Evolutionary conservation across 495 filamentous ascomycete species (phyloP), one percentile per base, ranked within the genome.

Genomic region (Extremus antarcticus): DNA sequence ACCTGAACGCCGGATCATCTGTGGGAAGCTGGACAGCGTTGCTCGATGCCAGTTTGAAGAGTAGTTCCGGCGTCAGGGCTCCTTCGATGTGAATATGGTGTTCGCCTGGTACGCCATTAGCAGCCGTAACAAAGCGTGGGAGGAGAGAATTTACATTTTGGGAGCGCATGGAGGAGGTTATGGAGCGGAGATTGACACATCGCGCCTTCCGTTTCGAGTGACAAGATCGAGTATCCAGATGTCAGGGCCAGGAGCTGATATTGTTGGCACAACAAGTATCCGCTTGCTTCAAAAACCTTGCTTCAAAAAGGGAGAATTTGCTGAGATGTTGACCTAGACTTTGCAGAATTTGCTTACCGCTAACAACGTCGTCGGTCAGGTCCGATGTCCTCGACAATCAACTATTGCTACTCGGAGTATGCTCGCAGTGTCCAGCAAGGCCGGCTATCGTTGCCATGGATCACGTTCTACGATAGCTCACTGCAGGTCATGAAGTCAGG

Each of bases 51-150:
- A 90, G 79, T 19, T 71, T 54, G 73, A 90, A 89, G 58, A 88
- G 81, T 19, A 87, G 71, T 41, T 74, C 66, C 15, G 85, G 83
- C 21, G 78, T 78, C 21, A 90, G 73, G 17, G 82, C 80, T 48
- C 86, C 86, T 64, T 87, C 85, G 3, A 89, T 73, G 61, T 89
- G 86, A 50, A 89, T 76, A 65, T 92, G 86, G 65, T 88, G 86
- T 59, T 90, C 87, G 68, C 78, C 19, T 45, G 41, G 41, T n/a
- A 87, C 4, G 4, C 7, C 4, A 35, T 35, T 7, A 35, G 29
- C 29, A 35, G 4, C 29, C 7, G 29, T 13, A 4, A 13, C 29
- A 4, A 35, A 7, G 4, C 29, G 29, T 13, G 4, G 4, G 7
- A 35, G 13, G 4, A 13, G 13, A 13, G 13, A 13, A 35, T 13